A percentile compares a stretch with the other conserved stretches of the same genome.
Evolutionary conservation across 352 stramenopile species (phyloP).

Genomic region (Stramenopiles sp.): DNA sequence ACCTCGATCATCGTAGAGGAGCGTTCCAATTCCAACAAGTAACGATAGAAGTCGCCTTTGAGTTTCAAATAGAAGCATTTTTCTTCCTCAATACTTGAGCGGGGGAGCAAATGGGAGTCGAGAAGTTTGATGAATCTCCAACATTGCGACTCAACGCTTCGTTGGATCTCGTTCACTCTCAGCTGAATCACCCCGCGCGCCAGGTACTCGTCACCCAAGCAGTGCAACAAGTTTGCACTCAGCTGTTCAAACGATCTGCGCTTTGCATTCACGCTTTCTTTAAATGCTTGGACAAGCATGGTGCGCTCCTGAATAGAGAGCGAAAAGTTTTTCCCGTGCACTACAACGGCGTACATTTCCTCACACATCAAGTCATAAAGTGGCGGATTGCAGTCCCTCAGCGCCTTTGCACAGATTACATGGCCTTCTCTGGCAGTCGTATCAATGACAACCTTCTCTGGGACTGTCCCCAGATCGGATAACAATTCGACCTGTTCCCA

Average conservation of each 20-base stretch:
- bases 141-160: neutral
- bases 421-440: neutral
- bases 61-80: neutral
- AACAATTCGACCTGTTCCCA: neutral
- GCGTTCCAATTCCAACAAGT: neutral
- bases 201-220: neutral
- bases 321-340: neutral
- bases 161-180: neutral
- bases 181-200: neutral
- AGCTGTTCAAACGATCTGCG: neutral
- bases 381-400: neutral
- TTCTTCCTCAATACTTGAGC: neutral
- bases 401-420: neutral
- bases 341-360: neutral
- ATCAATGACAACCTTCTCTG: too few species aligned
- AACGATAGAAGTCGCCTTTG: neutral
- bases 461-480: neutral
- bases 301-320: neutral
- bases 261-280: neutral
- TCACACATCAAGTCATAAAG: neutral
- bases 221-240: neutral
- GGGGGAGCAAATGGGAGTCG: neutral
- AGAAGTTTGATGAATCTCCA: neutral
- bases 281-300: neutral
- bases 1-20: neutral